Conservation (phyloP, 2,329 filamentous ascomycete genomes). For the Nannizzia gypsea region DNA sequence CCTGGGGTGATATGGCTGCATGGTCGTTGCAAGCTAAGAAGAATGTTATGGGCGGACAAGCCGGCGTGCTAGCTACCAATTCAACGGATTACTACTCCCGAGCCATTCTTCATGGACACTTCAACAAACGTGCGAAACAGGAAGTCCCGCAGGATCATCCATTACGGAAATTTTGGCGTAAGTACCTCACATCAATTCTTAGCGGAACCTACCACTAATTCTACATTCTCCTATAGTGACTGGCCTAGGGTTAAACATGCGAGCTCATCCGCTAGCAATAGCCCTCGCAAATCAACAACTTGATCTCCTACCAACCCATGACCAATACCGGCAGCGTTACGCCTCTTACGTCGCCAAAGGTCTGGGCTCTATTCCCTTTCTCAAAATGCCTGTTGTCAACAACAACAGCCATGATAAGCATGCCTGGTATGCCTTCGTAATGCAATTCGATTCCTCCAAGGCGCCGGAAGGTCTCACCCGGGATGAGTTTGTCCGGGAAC, state of each 20-base stretch:
- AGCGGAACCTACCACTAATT: not conserved
- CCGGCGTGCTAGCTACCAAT: not conserved
- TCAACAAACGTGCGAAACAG: constrained; percentile 3
- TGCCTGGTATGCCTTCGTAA: constrained; percentile 5
- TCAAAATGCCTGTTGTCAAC: not conserved
- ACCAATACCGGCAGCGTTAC: not conserved
- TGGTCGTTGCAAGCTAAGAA: not conserved
- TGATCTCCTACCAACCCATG: not conserved
- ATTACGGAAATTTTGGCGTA: not conserved
- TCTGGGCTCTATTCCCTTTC: not conserved
- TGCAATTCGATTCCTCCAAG: not conserved
- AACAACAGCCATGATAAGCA: not conserved
- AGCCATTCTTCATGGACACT: not conserved
- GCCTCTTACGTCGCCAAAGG: not conserved
- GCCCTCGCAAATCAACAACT: not conserved
- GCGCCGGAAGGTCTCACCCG: not conserved
- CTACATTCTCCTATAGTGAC: not conserved
- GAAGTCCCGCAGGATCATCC: constrained; percentile 4
- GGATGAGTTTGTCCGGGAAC: not conserved
- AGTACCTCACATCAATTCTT: not conserved
- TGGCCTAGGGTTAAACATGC: not conserved
- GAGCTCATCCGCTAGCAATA: constrained; percentile 3
- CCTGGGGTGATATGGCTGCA: constrained; percentile 20
- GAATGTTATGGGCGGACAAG: not conserved
- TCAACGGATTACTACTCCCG: not conserved